phyloP scores from a whole-genome alignment of 305 asterid genomes.

The Ilex paraguariensis region DNA sequence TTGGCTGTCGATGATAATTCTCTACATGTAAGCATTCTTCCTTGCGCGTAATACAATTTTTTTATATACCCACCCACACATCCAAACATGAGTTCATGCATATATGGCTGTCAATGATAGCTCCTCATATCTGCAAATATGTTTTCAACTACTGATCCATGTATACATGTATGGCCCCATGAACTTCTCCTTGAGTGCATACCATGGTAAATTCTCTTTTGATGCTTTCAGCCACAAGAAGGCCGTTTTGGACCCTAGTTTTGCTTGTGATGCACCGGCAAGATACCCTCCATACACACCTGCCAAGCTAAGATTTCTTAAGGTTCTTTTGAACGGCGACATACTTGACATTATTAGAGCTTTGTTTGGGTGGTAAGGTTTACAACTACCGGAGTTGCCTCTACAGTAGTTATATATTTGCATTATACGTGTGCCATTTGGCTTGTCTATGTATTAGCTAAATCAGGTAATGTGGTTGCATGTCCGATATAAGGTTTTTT shows the following conservation, averaged over 20 bases:
- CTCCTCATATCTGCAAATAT: no score
- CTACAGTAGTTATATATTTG: no score
- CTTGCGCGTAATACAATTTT: neutral
- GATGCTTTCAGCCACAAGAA: slow-evolving; percentile 77
- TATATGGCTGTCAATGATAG: no score
- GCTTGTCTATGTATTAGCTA: no score
- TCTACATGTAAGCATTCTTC: slow-evolving; percentile 53
- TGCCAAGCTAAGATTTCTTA: slow-evolving; percentile 39
- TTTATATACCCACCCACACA: neutral
- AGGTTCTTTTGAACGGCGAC: slow-evolving; percentile 45
- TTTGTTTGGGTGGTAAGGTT: slow-evolving; percentile 44
- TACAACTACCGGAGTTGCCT: no score
- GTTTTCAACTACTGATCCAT: no score
- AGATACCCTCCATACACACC: slow-evolving; percentile 74
- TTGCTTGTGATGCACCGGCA: slow-evolving; percentile 42
- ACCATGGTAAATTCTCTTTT: slow-evolving; percentile 70
- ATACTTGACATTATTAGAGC: slow-evolving; percentile 40
- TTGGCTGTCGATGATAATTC: slow-evolving; percentile 60
- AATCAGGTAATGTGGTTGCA: no score
- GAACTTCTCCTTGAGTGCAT: no score
- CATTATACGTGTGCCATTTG: no score
- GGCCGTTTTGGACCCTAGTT: slow-evolving; percentile 53
- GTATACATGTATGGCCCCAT: no score
- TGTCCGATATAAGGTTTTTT: no score
- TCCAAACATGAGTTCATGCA: no score